Conservation (phyloP, 352 stramenopile genomes). For the Globisporangium rhizosaccharum region DNA sequence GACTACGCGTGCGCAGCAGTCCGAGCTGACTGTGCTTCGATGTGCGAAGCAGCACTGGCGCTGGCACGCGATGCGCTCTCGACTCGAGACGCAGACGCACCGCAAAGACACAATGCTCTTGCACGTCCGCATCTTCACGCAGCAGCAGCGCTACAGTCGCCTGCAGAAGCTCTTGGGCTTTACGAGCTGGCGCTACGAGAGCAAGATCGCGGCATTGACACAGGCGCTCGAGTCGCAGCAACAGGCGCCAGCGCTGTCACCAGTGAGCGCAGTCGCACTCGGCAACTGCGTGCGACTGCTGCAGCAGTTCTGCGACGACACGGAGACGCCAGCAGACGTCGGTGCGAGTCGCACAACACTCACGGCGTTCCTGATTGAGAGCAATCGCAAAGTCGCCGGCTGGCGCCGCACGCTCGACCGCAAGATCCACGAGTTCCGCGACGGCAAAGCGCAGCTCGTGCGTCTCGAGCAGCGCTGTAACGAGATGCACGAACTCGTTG, state of each 20-base stretch:
- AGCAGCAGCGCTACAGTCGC: background rate
- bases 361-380: conserved; percentile 31
- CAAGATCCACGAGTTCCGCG: conserved; percentile 35
- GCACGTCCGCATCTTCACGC: conserved; percentile 3
- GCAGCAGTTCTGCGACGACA: conserved; percentile 34
- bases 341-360: conserved; percentile 12
- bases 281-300: conserved; percentile 42
- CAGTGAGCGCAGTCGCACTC: conserved; percentile 27
- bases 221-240: conserved; percentile 9
- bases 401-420: conserved; percentile 44
- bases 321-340: conserved; percentile 11
- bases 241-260: conserved; percentile 8
- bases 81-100: conserved; percentile 15
- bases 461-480: conserved; percentile 33
- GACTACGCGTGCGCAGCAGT: conserved; percentile 10
- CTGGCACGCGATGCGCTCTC: conserved; percentile 19
- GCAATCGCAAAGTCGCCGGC: conserved; percentile 36
- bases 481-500: conserved; percentile 45
- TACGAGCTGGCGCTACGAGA: conserved; percentile 7
- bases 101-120: conserved; percentile 11
- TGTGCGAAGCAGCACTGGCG: conserved; percentile 1
- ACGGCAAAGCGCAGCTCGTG: conserved; percentile 35
- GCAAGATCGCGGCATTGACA: conserved; percentile 19
- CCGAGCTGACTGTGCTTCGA: background rate
- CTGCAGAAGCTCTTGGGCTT: background rate